Conservation (phyloP, 2,329 filamentous ascomycete species). For the Zymoseptoria brevis region DNA sequence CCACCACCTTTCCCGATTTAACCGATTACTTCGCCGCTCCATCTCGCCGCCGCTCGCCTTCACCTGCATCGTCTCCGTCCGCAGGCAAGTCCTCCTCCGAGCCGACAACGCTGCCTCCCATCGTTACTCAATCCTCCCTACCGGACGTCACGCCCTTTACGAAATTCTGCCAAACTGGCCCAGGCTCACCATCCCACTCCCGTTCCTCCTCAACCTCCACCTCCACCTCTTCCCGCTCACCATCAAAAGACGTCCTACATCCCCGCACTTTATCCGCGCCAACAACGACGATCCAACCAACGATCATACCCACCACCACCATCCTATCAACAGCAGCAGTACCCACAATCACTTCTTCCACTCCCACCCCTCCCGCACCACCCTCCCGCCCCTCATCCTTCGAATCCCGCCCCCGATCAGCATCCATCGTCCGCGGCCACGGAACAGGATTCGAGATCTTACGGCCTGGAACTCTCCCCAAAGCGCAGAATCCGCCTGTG, state of each 20-base stretch:
- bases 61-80: slow-evolving; percentile 7
- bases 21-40: background rate
- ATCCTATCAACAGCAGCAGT: background rate
- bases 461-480: slow-evolving; percentile 24
- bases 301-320: background rate
- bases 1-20: background rate
- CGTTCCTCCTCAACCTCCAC: background rate
- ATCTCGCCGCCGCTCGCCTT: background rate
- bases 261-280: background rate
- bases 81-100: slow-evolving; percentile 11
- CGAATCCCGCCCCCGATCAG: slow-evolving; percentile 18
- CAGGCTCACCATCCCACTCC: slow-evolving; percentile 8
- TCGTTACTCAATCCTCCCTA: slow-evolving; percentile 22
- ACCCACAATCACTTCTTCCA: too few species aligned
- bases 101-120: slow-evolving; percentile 12
- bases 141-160: slow-evolving; percentile 28
- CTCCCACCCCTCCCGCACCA: too few species aligned
- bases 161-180: slow-evolving; percentile 25
- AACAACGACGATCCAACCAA: background rate
- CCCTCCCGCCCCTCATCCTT: slow-evolving; percentile 18
- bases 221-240: background rate
- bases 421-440: slow-evolving; percentile 25
- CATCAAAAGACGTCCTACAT: background rate
- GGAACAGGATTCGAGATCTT: slow-evolving; percentile 31
- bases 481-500: slow-evolving; percentile 1